Base-by-base conservation (phyloP, 108 stramenopile genomes). In the Discostella stelligeroides region DNA sequence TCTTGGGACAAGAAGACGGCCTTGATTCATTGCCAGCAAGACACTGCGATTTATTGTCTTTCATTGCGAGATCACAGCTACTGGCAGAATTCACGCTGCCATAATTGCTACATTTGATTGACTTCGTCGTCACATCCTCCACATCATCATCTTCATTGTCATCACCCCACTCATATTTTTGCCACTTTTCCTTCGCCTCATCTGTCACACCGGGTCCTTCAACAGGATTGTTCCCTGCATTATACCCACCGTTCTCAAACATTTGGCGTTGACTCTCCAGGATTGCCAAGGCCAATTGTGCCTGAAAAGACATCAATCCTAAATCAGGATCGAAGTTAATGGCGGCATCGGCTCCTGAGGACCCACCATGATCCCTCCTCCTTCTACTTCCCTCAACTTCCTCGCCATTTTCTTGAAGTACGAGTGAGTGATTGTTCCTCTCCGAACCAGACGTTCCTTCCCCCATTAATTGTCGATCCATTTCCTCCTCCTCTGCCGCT, bases 251-350 rank as follows among this genome's bases (percentile, higher is more conserved):
- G 57, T 80, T 84, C 68, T 91, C 82, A 79, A 92, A 86, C 88
- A 90, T 82, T 76, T 92, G 88, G 13, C 91, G 81, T 50, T 92
- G 90, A 13, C 86, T 88, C 57, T 95, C 87, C 70, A 95, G 80
- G 58, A 95, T 95, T 43, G 94, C 94, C 66, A 95, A 48, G 15
- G 94, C 94, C 68, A 95, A 71, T 76, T 95, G 94, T 1, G 91
- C 89, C 61, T 95, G 94, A 71, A 95, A 95, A n/a, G 80, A 82
- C 75, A 95, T 66, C 29, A 86, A 47, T 29, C 84, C 81, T 48
- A 94, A 77, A 42, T 89, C 85, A 14, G 72, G 79, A 43, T 84
- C 79, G 58, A 72, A 70, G 42, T 68, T 70, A 14, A 76, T 72
- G 20, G 84, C 68, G 37, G 79, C 72, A 53, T 80, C 66, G 43